phyloP scores from a whole-genome alignment of 2,329 filamentous ascomycete genomes.

The Penicillium sp. region DNA sequence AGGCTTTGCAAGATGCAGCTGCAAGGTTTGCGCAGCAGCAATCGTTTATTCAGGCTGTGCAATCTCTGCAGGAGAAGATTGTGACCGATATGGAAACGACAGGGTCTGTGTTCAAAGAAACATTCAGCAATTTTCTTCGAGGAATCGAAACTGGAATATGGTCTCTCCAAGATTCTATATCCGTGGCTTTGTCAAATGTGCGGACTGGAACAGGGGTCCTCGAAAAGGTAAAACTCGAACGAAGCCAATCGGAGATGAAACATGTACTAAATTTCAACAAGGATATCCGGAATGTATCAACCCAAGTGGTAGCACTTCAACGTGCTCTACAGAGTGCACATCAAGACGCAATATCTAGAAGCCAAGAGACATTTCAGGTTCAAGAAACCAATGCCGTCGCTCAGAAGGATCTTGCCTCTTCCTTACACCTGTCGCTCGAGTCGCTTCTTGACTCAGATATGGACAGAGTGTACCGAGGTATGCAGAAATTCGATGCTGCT shows the following conservation, averaged over 20 bases:
- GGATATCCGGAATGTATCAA: conserved; percentile 31
- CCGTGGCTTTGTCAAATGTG: conserved; percentile 18
- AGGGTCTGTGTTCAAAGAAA: conserved; percentile 21
- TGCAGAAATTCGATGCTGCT: conserved; percentile 34
- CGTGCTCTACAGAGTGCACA: conserved; percentile 26
- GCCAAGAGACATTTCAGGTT: conserved; percentile 24
- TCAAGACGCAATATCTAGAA: conserved; percentile 28
- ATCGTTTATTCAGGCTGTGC: conserved; percentile 33
- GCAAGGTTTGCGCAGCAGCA: conserved; percentile 30
- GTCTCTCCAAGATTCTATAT: conserved; percentile 18
- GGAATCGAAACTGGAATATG: conserved; percentile 27
- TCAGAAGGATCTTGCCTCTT: conserved; percentile 29
- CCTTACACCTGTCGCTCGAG: conserved; percentile 35
- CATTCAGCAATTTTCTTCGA: conserved; percentile 27
- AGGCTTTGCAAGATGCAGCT: conserved; percentile 33
- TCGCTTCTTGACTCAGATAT: conserved; percentile 33
- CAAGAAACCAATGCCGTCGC: conserved; percentile 29
- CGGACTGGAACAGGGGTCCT: conserved; percentile 19
- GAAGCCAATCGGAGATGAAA: neutral
- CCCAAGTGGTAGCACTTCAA: conserved; percentile 25
- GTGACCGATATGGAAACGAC: conserved; percentile 34
- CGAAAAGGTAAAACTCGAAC: conserved; percentile 20
- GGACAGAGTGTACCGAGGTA: conserved; percentile 25
- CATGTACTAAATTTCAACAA: conserved; percentile 17
- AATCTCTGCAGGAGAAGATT: conserved; percentile 31